Conservation (phyloP, 2,329 filamentous ascomycete species). For the Dryadomyces quercivorus region DNA sequence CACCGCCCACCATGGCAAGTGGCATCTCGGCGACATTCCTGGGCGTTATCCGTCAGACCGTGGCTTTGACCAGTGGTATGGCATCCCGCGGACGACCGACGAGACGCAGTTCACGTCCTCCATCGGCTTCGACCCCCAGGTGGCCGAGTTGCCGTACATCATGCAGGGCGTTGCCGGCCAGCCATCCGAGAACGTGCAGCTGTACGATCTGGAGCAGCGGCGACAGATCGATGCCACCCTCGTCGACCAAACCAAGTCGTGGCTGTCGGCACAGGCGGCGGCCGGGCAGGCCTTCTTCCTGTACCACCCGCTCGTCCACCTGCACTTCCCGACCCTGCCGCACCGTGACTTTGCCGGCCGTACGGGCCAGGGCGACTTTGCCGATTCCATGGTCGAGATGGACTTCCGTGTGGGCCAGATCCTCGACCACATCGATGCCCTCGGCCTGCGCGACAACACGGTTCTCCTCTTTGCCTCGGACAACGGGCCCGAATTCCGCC, state of each 20-base stretch:
- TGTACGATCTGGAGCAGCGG: slow-evolving; percentile 21
- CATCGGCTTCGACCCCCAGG: slow-evolving; percentile 19
- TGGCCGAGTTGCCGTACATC: slow-evolving; percentile 22
- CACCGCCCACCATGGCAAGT: slow-evolving; percentile 22
- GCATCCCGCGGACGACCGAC: slow-evolving; percentile 23
- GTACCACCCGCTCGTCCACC: slow-evolving; percentile 21
- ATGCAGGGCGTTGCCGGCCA: slow-evolving; percentile 18
- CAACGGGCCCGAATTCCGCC: slow-evolving; percentile 22
- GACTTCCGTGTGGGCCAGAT: slow-evolving; percentile 20
- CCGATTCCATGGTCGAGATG: slow-evolving; percentile 23
- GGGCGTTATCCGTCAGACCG: slow-evolving; percentile 23
- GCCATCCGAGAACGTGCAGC: slow-evolving; percentile 17
- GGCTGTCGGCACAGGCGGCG: slow-evolving; percentile 16
- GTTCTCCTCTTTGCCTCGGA: slow-evolving; percentile 23
- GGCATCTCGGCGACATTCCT: slow-evolving; percentile 22
- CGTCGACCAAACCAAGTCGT: slow-evolving; percentile 19
- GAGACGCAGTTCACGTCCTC: slow-evolving; percentile 23
- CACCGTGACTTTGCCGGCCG: slow-evolving; percentile 18
- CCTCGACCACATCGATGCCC: slow-evolving; percentile 18
- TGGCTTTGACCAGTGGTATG: slow-evolving; percentile 25
- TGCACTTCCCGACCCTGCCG: slow-evolving; percentile 21
- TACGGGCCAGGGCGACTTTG: slow-evolving; percentile 19
- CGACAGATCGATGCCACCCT: slow-evolving; percentile 21
- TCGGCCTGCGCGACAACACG: slow-evolving; percentile 19
- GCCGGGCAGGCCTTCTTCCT: slow-evolving; percentile 16